Evolutionary conservation across 495 filamentous ascomycete genomes (phyloP), one percentile per base, ranked within the genome.

Genomic region (Trichoderma reesei): DNA sequence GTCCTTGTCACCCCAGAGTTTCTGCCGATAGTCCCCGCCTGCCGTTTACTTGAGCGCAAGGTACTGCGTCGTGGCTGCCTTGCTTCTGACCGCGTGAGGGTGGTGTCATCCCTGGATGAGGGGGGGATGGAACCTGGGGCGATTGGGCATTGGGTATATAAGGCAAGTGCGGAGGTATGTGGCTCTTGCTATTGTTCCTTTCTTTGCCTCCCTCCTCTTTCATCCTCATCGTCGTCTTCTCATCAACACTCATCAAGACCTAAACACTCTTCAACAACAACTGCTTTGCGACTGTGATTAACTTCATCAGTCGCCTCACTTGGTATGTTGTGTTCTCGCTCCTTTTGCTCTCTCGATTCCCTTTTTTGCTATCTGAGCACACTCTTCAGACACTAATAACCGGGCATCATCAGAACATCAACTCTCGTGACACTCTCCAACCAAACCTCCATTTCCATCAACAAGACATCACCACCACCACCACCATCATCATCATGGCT

Each of bases 401-500:
- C 26, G 26, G 26, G 26, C 26, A 26, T 26, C 26, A 26, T 26
- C 26, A 26, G 26, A 26, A 26, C 26, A 26, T 26, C 26, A 26
- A 26, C 26, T 26, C 26, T 26, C 26, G 26, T 26, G 26, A 26
- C 26, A 26, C 26, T 26, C 26, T 26, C 26, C 26, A 26, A 26
- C 26, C 26, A 26, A 26, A 26, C 26, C 26, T 39, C 38, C 26
- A 18, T 36, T 31, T 33, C 51, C 51, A 34, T 33, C 51, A 56
- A 39, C 38, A 11, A 6, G 11, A 39, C 38, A 41, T 10, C 59
- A 38, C n/a, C 10, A 41, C 16, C 59, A 48, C 60, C 61, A 66
- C 34, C 44, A 38, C 36, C 14, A 64, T 54, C 61, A 36, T 18
- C 67, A 80, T 66, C 65, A 81, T 82, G 79, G 75, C 76, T 54